Percentiles rank a stretch among this genome's conserved stretches.
phyloP scores from a whole-genome alignment of 2,329 filamentous ascomycete species.

The Hymenoscyphus salicellus region DNA sequence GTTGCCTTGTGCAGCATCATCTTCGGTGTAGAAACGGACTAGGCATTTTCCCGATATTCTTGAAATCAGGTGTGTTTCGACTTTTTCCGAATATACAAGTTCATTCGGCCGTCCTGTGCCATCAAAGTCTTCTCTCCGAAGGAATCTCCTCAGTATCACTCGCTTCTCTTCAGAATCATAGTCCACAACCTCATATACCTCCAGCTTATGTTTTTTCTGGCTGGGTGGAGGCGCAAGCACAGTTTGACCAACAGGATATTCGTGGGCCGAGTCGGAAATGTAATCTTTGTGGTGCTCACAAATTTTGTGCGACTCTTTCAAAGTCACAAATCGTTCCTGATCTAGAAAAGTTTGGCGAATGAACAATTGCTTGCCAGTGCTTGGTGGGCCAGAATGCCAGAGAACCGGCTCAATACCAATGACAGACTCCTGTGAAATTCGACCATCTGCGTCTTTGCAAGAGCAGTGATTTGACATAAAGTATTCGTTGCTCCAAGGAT shows the following conservation, averaged over 20 bases:
- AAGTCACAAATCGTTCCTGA: conserved; percentile 58
- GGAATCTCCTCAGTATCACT: conserved; percentile 50
- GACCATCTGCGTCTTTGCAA: conserved; percentile 43
- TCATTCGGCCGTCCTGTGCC: conserved; percentile 39
- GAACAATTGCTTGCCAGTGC: conserved; percentile 52
- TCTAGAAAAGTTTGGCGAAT: conserved; percentile 67
- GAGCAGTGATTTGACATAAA: conserved; percentile 77
- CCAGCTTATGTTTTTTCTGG: conserved; percentile 48
- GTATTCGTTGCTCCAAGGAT: conserved; percentile 69
- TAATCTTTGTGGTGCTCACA: conserved; percentile 45
- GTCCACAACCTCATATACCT: conserved; percentile 59
- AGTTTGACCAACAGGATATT: conserved; percentile 55
- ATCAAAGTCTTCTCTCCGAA: conserved; percentile 47
- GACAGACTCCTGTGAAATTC: conserved; percentile 55
- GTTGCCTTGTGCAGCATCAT: conserved; percentile 31
- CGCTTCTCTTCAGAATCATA: conserved; percentile 32
- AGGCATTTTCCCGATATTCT: conserved; percentile 56
- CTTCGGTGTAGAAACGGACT: conserved; percentile 52
- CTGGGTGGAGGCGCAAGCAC: conserved; percentile 39
- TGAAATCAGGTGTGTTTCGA: conserved; percentile 38
- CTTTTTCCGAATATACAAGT: conserved; percentile 53
- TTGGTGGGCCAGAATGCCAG: conserved; percentile 50
- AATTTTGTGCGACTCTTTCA: conserved; percentile 52
- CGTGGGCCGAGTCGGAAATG: conserved; percentile 9
- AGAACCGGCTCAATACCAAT: conserved; percentile 55